Evolutionary conservation across 2,329 filamentous ascomycete genomes (phyloP), one percentile per base, ranked within the genome.

Genomic region (Neonectria sp.): DNA sequence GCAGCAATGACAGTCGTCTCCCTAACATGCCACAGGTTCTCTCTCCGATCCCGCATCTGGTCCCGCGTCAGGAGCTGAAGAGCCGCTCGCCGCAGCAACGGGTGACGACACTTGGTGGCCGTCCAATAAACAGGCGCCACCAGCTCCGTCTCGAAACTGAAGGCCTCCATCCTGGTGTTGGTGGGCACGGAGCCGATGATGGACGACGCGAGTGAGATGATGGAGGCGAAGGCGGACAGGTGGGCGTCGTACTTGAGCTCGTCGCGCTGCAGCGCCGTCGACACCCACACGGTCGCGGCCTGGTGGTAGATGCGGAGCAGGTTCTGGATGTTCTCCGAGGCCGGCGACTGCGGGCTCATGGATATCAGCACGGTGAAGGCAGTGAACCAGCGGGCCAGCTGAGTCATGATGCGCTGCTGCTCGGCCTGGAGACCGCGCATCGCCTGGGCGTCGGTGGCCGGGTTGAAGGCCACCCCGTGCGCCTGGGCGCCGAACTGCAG

Each of bases 71-170:
- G 72, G 12, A 84, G 75, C 13, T 77, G 71, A 0, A 84, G 72
- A 0, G 83, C 83, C 1, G 80, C 77, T 1, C 82, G 76, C 13
- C 83, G 71, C 5, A 84, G 75, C 17, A 80, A 71, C 0, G 80
- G 86, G 63, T 84, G 83, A 1, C 83, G 77, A 55, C 82, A 84
- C 58, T 82, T 83, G 40, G 75, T 71, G 1, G 75, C 78, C 7
- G 81, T 79, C 68, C 82, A 85, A 69, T 83, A 84, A 1, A 86
- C 69, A 1, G 82, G 80, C 0, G 82, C 79, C 29, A 85, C 76
- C 0, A 84, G 60, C 24, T 83, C 81, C 13, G 81, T 83, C 45
- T 85, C 82, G 52, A 85, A 85, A 6, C 77, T 79, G 40, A 85
- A 85, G 4, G 72, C 24, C 52, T 73, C 58, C 60, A 71, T 55